Conservation (phyloP, 768 basidiomycete genomes). For the Leccinum imitatum region DNA sequence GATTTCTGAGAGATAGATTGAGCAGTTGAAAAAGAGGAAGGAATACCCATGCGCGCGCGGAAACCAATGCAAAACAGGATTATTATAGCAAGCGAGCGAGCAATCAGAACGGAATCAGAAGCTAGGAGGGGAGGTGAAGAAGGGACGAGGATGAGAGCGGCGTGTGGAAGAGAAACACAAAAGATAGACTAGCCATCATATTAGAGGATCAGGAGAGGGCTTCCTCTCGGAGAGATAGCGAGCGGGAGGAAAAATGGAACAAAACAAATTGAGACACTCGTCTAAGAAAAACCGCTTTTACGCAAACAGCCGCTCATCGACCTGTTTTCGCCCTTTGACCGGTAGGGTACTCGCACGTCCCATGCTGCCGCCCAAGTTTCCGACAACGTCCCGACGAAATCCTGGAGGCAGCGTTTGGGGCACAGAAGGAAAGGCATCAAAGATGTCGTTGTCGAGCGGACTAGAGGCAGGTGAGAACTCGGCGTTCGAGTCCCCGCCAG, state of each 20-base stretch:
- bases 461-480: conserved; percentile 39
- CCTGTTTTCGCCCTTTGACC: conserved; percentile 28
- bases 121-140: not conserved
- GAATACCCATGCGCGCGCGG: not conserved
- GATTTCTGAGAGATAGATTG: not conserved
- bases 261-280: not conserved
- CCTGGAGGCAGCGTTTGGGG: conserved; percentile 48
- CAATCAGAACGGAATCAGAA: not conserved
- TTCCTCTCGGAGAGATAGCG: not conserved
- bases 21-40: not conserved
- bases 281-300: conserved; percentile 16
- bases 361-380: conserved; percentile 1
- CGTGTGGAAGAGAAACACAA: conserved; percentile 1
- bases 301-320: conserved; percentile 21
- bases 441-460: conserved; percentile 55
- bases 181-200: conserved; percentile 13
- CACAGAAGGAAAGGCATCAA: conserved; percentile 73
- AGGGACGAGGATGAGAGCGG: not conserved
- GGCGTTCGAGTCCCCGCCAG: conserved; percentile 34
- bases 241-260: not conserved
- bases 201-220: not conserved
- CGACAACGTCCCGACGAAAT: conserved; percentile 14
- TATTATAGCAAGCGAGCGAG: conserved; percentile 16
- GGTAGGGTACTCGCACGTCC: conserved; percentile 28
- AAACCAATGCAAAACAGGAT: conserved; percentile 21